Evolutionary conservation across 768 basidiomycete genomes (phyloP), one percentile per base, ranked within the genome.

Genomic region (Cyclocybe cylindracea): DNA sequence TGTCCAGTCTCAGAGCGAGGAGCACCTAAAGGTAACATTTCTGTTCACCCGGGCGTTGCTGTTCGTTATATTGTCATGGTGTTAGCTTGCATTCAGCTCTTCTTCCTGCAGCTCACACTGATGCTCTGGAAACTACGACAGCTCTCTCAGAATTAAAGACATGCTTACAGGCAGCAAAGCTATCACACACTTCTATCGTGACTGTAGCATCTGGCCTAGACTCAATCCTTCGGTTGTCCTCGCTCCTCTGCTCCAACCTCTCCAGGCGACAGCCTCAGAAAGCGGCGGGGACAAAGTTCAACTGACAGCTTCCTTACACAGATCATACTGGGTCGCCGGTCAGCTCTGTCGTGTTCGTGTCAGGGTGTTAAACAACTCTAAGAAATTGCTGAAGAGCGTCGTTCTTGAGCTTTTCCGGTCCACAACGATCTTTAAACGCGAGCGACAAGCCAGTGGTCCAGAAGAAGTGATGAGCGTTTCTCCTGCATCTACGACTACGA

Each of bases 111-210:
- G 40, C 19, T 31, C 31, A 44, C 34, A 49, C 49, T 44, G 50
- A 50, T 45, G 39, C 16, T 49, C 19, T 14, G 51, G 5, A 48
- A 43, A 39, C 5, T 54, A 89, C 24, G 24, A 24, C 24, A 24
- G 89, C 5, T 89, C 88, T 8, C 70, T 91, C 58, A 88, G 87
- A 67, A 78, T 95, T 51, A 88, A 87, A 66, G 84, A 90, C 47
- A 61, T 80, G 2, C 69, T 75, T 11, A 81, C 81, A 4, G 72
- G 74, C 24, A 78, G 78, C 58, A 77, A 82, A 10, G 91, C 89
- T 3, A 86, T 95, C 33, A 87, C 93, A 3, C 94, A 97, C 68
- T 94, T 95, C 66, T 96, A 94, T 66, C 84, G 94, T 7, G 73
- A 84, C 41, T 86, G 91, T 66, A 83, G 85, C 47, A 73, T 95